A percentile compares a stretch with the other conserved stretches of the same genome.
Evolutionary conservation across 768 basidiomycete genomes (phyloP).

Genomic region (Cystobasidiopsis lactophilus): DNA sequence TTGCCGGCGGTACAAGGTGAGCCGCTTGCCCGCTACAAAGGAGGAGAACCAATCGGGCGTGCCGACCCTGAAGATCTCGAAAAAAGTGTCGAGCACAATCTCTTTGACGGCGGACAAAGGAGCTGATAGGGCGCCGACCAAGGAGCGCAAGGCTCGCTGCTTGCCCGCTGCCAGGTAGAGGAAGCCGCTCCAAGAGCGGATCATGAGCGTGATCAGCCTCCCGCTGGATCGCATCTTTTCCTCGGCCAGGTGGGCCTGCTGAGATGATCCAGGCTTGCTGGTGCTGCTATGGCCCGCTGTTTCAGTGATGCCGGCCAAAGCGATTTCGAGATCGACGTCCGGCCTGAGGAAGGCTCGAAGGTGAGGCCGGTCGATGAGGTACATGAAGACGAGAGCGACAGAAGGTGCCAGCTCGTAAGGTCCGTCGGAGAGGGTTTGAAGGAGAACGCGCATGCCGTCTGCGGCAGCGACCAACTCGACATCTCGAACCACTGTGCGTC

Average conservation of each 20-base stretch:
- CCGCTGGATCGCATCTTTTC: constrained; percentile 59
- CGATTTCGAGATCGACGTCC: constrained; percentile 72
- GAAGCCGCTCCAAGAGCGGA: constrained; percentile 71
- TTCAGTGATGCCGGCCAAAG: not conserved
- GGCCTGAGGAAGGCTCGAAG: constrained; percentile 54
- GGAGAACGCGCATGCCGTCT: constrained; percentile 62
- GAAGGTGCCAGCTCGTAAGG: constrained; percentile 34
- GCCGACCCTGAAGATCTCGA: constrained; percentile 75
- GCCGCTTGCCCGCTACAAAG: constrained; percentile 64
- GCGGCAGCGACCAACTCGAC: constrained; percentile 56
- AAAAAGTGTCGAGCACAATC: constrained; percentile 79
- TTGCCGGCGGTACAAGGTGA: constrained; percentile 21
- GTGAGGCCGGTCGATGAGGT: constrained; percentile 62
- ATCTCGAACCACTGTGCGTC: constrained; percentile 68
- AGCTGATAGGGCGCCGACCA: constrained; percentile 67
- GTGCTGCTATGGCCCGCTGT: not conserved
- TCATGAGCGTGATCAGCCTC: constrained; percentile 55
- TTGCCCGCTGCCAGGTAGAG: constrained; percentile 86
- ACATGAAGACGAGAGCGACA: constrained; percentile 55
- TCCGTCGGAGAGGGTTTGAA: constrained; percentile 75
- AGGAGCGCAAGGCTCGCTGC: constrained; percentile 57
- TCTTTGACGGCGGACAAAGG: constrained; percentile 73
- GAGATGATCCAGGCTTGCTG: constrained; percentile 32
- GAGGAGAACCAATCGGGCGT: constrained; percentile 80
- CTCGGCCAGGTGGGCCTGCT: constrained; percentile 55